A percentile compares a stretch with the other conserved stretches of the same genome.
Evolutionary conservation across 2,329 filamentous ascomycete genomes (phyloP).

Genomic region (Ophiocordyceps camponoti-floridani): DNA sequence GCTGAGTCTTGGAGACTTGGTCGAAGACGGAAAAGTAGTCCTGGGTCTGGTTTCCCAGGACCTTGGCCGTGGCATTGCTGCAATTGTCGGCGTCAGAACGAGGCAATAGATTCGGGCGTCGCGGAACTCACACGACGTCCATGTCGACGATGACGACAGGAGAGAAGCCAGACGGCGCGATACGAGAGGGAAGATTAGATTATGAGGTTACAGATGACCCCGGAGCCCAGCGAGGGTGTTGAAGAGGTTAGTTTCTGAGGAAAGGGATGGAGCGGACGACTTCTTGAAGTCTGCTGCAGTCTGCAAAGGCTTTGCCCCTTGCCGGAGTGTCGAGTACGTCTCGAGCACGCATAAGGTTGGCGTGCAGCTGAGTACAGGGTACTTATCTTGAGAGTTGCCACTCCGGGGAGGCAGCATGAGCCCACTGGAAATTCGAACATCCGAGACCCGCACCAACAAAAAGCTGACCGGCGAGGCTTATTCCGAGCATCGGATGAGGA

Average conservation of each 20-base stretch:
- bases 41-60: conserved; percentile 25
- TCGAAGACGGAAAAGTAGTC: conserved; percentile 41
- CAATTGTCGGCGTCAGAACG: conserved; percentile 9
- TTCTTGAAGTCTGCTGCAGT: too few relatives aligned
- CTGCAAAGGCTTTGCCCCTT: too few relatives aligned
- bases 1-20: conserved; percentile 54
- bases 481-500: not conserved
- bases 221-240: not conserved
- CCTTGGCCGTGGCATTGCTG: conserved; percentile 32
- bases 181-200: not conserved
- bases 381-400: not conserved
- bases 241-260: not conserved
- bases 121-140: not conserved
- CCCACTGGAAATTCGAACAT: not conserved
- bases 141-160: not conserved
- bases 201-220: not conserved
- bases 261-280: too few relatives aligned
- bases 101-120: too few relatives aligned
- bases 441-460: not conserved
- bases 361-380: not conserved
- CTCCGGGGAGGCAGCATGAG: not conserved
- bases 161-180: not conserved
- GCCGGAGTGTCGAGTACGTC: not conserved
- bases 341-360: too few relatives aligned
- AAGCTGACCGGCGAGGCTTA: not conserved